Evolutionary conservation across 2,329 filamentous ascomycete genomes (phyloP).

Genomic region (Apiospora arundinis): DNA sequence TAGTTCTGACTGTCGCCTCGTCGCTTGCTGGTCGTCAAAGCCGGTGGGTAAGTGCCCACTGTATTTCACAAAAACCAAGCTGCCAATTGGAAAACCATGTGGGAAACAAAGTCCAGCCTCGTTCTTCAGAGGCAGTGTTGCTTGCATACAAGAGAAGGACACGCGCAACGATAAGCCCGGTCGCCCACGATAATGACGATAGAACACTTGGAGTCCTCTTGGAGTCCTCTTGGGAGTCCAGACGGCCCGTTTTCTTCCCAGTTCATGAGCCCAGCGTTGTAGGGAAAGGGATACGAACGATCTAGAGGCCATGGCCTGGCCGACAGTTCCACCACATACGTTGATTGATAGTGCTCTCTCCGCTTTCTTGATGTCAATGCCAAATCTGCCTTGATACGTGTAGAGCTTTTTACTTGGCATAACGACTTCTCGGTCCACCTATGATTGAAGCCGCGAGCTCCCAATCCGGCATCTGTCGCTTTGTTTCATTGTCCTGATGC

Average conservation of each 20-base stretch:
- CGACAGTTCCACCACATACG: constrained; percentile 7
- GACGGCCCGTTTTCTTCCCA: background rate
- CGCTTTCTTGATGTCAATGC: background rate
- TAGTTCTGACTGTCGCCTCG: constrained; percentile 10
- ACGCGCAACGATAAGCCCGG: constrained; percentile 3
- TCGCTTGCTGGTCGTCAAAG: constrained; percentile 13
- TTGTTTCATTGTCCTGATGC: background rate
- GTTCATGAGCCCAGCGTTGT: background rate
- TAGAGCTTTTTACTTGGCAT: background rate
- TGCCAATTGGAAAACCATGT: constrained; percentile 1
- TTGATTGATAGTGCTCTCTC: constrained; percentile 2
- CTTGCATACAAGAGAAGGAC: background rate
- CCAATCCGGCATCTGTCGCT: background rate
- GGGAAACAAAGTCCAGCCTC: constrained; percentile 18
- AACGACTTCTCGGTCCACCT: constrained; percentile 12
- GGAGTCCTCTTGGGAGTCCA: background rate
- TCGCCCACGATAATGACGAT: background rate
- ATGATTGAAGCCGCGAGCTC: background rate
- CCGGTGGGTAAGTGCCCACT: constrained; percentile 15
- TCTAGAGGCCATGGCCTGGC: background rate
- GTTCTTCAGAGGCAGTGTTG: constrained; percentile 19
- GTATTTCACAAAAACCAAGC: constrained; percentile 13
- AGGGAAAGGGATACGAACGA: background rate
- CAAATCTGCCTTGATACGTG: constrained; percentile 4
- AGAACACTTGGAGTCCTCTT: constrained; percentile 3